Evolutionary conservation across 345 rosid species (phyloP), one percentile per base, ranked within the genome.

Genomic region (Turritis glabra): DNA sequence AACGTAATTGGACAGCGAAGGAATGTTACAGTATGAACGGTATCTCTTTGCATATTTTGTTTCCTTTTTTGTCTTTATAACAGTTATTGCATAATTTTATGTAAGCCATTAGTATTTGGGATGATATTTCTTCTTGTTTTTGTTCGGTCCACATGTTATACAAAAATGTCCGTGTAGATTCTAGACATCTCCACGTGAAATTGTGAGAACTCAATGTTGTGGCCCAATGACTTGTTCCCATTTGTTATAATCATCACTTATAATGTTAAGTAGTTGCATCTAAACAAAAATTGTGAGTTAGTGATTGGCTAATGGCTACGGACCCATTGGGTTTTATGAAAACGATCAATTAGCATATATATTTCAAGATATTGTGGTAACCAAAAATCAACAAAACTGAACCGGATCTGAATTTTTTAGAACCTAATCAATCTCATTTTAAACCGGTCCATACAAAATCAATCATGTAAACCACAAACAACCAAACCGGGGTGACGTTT

Each of bases 21-120:
- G 76, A 77, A 71, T 77, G 76, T 77, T 64, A 43, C 15, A 64
- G 76, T 77, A 77, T 64, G 80, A 77, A 77, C 61, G 72, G 80
- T 71, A 77, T 77, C 80, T 70, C 80, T 71, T 64, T 69, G 13
- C 46, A 33, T 22, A 2, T 19, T 70, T 76, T 60, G 38, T 30
- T 58, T 67, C 54, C 55, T 5, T 53, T 76, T 69, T 53, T 69
- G 59, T 76, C 35, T 54, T 26, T 69, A 0, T 53, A 17, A 54
- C 54, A 77, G 47, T 77, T 64, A 71, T 47, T 71, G 48, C 58
- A 33, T 47, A n/a, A 33, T 2, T 23, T 43, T 21, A 19, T 55
- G 23, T 76, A 69, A 15, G 50, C 80, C 80, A 69, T 75, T 41
- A 9, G 63, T 22, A 30, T 68, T 29, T 68, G 7, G n/a, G n/a